A percentile compares a stretch with the other conserved stretches of the same genome.
These are phyloP conservation scores for Nicotiana tabacum DNA, from an alignment of 257 asterid genomes.

Conservation along the genomic window DNA sequence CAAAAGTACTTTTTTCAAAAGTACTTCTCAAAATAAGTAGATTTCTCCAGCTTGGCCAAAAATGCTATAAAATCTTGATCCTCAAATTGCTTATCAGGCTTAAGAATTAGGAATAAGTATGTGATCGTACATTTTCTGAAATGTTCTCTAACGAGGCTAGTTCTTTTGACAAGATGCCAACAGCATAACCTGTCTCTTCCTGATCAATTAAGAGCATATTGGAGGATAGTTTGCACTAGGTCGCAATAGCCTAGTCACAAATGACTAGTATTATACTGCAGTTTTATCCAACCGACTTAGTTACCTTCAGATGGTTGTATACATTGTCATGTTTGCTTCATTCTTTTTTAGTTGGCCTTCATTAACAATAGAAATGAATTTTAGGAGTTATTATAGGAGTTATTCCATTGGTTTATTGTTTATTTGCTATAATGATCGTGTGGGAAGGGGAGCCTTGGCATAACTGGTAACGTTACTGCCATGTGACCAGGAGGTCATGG, in stretches of 20 bases:
- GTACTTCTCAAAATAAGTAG: too few species aligned
- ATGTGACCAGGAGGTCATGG: too few species aligned
- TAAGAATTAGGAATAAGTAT: neutral
- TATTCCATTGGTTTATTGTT: too few species aligned
- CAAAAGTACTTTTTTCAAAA: too few species aligned
- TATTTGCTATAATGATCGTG: too few species aligned
- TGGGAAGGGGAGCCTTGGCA: too few species aligned
- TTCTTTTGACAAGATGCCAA: neutral
- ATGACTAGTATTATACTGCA: neutral
- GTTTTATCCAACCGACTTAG: neutral
- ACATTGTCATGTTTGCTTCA: neutral
- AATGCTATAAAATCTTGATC: neutral
- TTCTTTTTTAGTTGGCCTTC: too few species aligned
- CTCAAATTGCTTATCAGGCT: neutral
- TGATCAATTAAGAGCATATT: neutral
- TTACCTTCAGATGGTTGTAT: neutral
- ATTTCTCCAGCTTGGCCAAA: too few species aligned
- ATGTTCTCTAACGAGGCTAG: neutral
- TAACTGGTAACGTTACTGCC: too few species aligned
- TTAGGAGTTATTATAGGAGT: too few species aligned
- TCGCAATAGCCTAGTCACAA: neutral
- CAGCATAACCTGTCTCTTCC: neutral
- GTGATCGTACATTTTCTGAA: neutral
- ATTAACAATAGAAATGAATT: too few species aligned
- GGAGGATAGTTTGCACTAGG: neutral